These are phyloP conservation scores for Tricholoma bakamatsutake DNA, from an alignment of 768 basidiomycete genomes.

Conservation along the genomic window DNA sequence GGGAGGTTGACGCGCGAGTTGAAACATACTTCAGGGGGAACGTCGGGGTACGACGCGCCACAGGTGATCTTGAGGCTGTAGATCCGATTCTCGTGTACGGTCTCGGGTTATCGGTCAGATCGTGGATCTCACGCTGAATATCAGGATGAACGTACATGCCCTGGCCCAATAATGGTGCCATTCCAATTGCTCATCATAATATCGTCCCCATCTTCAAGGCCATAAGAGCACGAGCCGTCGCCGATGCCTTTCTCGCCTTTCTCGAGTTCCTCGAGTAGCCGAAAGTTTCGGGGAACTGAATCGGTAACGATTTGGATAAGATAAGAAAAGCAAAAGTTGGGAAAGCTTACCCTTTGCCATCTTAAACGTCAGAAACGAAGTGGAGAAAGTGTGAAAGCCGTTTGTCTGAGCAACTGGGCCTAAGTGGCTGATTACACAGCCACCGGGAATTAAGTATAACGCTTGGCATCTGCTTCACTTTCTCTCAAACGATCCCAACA, in stretches of 20 bases:
- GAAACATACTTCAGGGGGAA: constrained; percentile 78
- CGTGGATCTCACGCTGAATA: constrained; percentile 8
- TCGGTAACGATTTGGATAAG: constrained; percentile 1
- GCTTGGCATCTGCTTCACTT: constrained; percentile 3
- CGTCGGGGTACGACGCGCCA: constrained; percentile 68
- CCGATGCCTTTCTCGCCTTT: constrained; percentile 99
- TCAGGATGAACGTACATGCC: constrained; percentile 64
- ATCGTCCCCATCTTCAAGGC: constrained; percentile 92
- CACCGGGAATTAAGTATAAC: constrained; percentile 5
- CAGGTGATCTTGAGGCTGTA: constrained; percentile 92
- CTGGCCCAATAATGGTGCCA: constrained; percentile 97
- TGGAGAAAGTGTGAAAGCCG: constrained; percentile 1
- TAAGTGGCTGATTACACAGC: constrained; percentile 21
- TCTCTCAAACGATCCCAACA: neutral
- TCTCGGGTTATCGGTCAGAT: constrained; percentile 38
- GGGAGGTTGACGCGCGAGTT: constrained; percentile 89
- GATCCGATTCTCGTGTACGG: constrained; percentile 98
- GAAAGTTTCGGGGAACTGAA: constrained; percentile 92
- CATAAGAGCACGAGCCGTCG: constrained; percentile 96
- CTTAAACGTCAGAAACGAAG: constrained; percentile 3
- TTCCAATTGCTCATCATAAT: constrained; percentile 98
- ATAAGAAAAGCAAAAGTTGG: neutral
- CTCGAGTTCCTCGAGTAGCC: constrained; percentile 95
- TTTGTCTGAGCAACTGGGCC: constrained; percentile 6
- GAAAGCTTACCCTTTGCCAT: constrained; percentile 50